Evolutionary conservation across 1,284 basidiomycete genomes (phyloP), one percentile per base, ranked within the genome.

Genomic region (Phellopilus nigrolimitatus): DNA sequence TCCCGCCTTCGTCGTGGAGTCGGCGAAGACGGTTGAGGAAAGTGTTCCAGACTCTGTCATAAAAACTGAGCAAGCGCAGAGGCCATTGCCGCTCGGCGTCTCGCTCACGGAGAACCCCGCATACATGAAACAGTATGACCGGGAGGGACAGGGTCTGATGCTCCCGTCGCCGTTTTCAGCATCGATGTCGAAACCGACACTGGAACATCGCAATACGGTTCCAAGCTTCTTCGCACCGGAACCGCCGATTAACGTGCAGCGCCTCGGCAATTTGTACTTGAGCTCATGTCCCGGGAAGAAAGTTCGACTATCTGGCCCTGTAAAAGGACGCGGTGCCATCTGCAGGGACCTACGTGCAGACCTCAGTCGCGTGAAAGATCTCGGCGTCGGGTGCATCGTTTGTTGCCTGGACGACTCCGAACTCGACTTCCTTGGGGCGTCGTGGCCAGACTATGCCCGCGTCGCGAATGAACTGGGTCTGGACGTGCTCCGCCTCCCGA

Each of bases 201-300:
- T 28, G 21, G 22, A 34, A 15, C 34, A 40, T 12, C 30, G 19
- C 10, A n/a, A 15, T 15, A 15, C 34, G 13, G 19, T 41, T 10
- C 17, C 28, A 38, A 28, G 25, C 19, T 21, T 22, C 4, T 34
- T 30, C 2, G 21, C 45, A 2, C 49, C 55, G 37, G 22, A 55
- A 31, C 43, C 48, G 45, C 56, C 56, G 22, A 37, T 57, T 2
- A 51, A 56, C 22, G 13, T 54, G 17, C 61, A 56, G 21, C 65
- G 59, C 31, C 66, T 97, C 1, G 95, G 95, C n/a, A 98, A 98
- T 66, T 66, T 99, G 30, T 77, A 89, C 41, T 69, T 99, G 25
- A 93, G 89, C 2, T 95, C 91, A 4, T 98, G 95, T 69, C 95
- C 95, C 0, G 95, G 95, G 6, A 99, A 98, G 69, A 94, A 97